These are phyloP conservation scores for Diplodia scrobiculata DNA, from an alignment of 2,329 filamentous ascomycete species.

Conservation along the genomic window DNA sequence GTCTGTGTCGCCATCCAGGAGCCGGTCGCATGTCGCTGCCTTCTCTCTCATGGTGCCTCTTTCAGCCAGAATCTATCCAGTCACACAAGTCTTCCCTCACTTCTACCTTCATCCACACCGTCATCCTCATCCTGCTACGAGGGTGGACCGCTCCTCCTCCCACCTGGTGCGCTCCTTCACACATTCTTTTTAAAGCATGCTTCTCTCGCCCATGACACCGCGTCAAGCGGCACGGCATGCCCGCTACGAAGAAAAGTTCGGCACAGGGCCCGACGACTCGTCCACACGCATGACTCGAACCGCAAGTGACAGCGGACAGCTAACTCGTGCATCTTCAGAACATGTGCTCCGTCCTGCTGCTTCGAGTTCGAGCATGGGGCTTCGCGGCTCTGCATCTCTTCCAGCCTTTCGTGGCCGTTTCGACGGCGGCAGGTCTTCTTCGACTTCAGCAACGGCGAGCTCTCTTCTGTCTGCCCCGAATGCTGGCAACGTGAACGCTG, in stretches of 20 bases:
- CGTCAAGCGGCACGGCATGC: neutral
- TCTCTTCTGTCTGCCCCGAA: neutral
- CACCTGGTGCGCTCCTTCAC: neutral
- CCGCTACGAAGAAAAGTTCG: constrained; percentile 15
- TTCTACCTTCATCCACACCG: neutral
- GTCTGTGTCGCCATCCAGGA: neutral
- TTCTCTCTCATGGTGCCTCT: neutral
- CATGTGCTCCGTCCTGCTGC: constrained; percentile 48
- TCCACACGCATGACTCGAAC: neutral
- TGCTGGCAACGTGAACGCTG: neutral
- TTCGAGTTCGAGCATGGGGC: constrained; percentile 36
- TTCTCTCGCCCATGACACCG: neutral
- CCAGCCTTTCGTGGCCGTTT: constrained; percentile 16
- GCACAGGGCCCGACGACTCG: neutral
- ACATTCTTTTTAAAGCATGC: neutral
- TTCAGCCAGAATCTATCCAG: neutral
- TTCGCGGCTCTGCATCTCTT: constrained; percentile 6
- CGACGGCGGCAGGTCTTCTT: neutral
- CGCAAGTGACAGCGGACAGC: neutral
- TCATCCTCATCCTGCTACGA: neutral
- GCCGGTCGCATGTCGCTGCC: neutral
- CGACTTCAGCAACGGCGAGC: constrained; percentile 2
- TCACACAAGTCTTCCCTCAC: neutral
- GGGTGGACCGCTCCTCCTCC: no score
- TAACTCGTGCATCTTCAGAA: constrained; percentile 35